phyloP scores from a whole-genome alignment of 345 rosid species.

The Xanthoceras sorbifolium region DNA sequence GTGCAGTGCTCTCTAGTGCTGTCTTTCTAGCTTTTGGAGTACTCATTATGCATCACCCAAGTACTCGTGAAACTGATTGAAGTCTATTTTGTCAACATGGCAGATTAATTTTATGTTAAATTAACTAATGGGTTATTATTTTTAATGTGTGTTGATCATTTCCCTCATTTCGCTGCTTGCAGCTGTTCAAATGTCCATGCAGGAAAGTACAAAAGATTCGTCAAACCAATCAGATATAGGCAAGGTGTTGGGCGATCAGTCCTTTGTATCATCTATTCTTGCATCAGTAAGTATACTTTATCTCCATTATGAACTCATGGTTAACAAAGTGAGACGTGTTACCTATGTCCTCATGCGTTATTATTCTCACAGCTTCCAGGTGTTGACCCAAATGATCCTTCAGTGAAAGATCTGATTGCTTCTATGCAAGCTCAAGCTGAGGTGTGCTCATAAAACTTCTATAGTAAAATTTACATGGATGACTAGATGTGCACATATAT shows the following conservation, averaged over 20 bases:
- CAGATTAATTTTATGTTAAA: not conserved
- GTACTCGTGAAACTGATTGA: not conserved
- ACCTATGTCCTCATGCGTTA: not conserved
- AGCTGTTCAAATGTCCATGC: constrained; percentile 83
- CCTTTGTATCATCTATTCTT: constrained; percentile 74
- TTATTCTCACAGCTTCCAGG: constrained; percentile 69
- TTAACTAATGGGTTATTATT: not conserved
- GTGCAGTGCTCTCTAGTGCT: not conserved
- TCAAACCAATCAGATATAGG: constrained; percentile 38
- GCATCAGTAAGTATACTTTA: constrained; percentile 55
- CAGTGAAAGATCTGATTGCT: constrained; percentile 67
- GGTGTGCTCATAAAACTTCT: constrained; percentile 37
- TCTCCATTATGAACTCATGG: not conserved
- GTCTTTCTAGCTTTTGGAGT: not conserved
- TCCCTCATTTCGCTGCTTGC: constrained; percentile 26
- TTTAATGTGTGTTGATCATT: not conserved
- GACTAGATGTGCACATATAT: not conserved
- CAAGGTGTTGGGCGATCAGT: constrained; percentile 65
- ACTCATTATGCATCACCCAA: not conserved
- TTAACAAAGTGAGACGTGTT: constrained; percentile 12
- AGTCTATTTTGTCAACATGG: no score
- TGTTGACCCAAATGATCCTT: constrained; percentile 80
- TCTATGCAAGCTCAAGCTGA: constrained; percentile 66
- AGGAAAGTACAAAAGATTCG: constrained; percentile 40
- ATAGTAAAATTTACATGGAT: not conserved